phyloP scores from a whole-genome alignment of 2,329 filamentous ascomycete genomes.

The Sarocladium kiliense region DNA sequence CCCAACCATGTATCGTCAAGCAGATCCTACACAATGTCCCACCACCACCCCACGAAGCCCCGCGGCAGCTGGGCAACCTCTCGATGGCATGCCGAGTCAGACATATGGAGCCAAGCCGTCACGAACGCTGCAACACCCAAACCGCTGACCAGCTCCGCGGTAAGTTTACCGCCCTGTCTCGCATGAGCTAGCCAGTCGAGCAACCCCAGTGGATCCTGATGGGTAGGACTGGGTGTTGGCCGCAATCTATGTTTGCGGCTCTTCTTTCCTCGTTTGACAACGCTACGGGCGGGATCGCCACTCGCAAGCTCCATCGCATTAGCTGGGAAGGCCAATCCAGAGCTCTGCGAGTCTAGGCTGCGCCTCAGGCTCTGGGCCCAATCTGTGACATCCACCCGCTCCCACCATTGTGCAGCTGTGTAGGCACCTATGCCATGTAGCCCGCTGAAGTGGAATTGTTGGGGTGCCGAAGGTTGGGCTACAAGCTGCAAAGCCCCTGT shows the following conservation, averaged over 20 bases:
- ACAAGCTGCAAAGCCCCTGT: slow-evolving; percentile 9
- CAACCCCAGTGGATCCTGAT: slow-evolving; percentile 75
- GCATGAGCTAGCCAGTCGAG: slow-evolving; percentile 64
- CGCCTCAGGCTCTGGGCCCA: slow-evolving; percentile 32
- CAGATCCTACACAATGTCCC: background rate
- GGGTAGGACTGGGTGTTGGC: slow-evolving; percentile 16
- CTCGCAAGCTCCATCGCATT: background rate
- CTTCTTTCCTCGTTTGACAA: background rate
- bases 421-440: background rate
- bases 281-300: background rate
- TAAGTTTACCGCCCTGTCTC: slow-evolving; percentile 58
- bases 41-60: slow-evolving; percentile 7
- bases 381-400: slow-evolving; percentile 27
- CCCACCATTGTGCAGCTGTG: slow-evolving; percentile 19
- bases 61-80: background rate
- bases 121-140: slow-evolving; percentile 70
- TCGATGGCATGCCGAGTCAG: slow-evolving; percentile 6
- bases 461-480: background rate
- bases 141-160: slow-evolving; percentile 69
- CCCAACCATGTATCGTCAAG: background rate
- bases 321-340: background rate
- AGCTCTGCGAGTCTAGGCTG: slow-evolving; percentile 27
- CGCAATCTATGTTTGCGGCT: slow-evolving; percentile 11
- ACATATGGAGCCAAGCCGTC: slow-evolving; percentile 46
- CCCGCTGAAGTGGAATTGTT: background rate